Evolutionary conservation across 2,329 filamentous ascomycete species (phyloP).

Genomic region (Bretziella fagacearum): DNA sequence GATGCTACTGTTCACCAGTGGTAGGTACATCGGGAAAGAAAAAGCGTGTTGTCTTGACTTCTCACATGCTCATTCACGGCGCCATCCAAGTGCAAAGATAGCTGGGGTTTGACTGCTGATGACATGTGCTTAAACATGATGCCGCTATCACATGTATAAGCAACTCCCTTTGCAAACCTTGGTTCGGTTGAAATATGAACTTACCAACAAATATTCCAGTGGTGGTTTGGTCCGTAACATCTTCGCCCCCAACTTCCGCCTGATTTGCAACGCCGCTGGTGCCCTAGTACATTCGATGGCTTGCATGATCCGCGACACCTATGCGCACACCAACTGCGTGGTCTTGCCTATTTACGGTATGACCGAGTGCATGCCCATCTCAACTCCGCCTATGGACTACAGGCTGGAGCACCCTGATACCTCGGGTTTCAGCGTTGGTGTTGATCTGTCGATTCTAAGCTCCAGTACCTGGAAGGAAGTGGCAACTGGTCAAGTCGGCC

Average conservation of each 20-base stretch:
- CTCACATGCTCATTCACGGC: constrained; percentile 33
- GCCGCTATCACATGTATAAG: constrained; percentile 39
- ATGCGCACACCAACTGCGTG: constrained; percentile 24
- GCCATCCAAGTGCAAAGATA: constrained; percentile 35
- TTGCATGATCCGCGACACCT: constrained; percentile 30
- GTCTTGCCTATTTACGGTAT: constrained; percentile 42
- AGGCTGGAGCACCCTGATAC: constrained; percentile 34
- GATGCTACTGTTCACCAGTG: constrained; percentile 39
- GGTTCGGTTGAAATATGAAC: neutral
- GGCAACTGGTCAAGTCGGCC: constrained; percentile 23
- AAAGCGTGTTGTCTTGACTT: constrained; percentile 37
- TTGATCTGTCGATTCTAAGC: constrained; percentile 34
- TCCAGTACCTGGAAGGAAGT: constrained; percentile 20
- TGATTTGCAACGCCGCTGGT: constrained; percentile 40
- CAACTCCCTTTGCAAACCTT: constrained; percentile 8
- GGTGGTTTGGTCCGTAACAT: constrained; percentile 38
- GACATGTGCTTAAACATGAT: constrained; percentile 43
- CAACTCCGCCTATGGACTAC: constrained; percentile 36
- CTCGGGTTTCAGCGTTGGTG: constrained; percentile 34
- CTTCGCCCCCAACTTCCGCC: constrained; percentile 33
- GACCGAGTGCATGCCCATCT: constrained; percentile 44
- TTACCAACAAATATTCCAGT: constrained; percentile 17
- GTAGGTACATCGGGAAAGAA: constrained; percentile 43
- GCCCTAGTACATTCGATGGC: constrained; percentile 35
- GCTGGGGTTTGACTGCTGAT: constrained; percentile 30